Base-by-base conservation (phyloP, 2,329 filamentous ascomycete genomes). In the Fusarium sp. region DNA sequence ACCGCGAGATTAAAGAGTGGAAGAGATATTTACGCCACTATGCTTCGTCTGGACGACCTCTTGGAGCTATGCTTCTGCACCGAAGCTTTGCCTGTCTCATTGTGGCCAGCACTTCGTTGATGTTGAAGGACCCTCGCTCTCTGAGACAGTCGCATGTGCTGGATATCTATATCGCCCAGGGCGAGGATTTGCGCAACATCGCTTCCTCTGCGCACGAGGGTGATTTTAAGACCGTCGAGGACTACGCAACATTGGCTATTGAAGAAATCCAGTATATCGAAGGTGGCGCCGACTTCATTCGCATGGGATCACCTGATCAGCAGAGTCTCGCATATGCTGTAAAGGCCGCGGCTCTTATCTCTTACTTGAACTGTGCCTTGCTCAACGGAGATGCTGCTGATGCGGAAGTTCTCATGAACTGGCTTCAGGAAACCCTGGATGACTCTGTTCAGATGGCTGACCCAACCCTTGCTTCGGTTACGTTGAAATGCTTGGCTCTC, bases 61-160 rank as follows among this genome's bases (percentile, higher is more conserved):
- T 99, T 43, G 94, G 96, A 11, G 93, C 94, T 14, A 96, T 97
- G 90, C 85, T 98, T 7, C 80, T 99, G 22, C 94, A 97, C 77
- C 89, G 93, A 74, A 94, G 91, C 67, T 96, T 97, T 76, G 93
- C 96, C 85, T 90, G 89, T 78, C 87, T 98, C 32, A 84, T 97
- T 14, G 90, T 94, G 33, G 88, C 93, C 3, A 90, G 88, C 54
- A 93, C 92, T 3, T 92, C 92, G 15, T 84, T 95, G 27, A 82
- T 95, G 62, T 84, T 93, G 19, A 85, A 87, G 32, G 88, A 90
- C 40, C 84, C 85, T 7, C 81, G 86, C n/a, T 79, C 82, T 17
- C 81, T 92, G 37, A 84, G 85, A 52, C 83, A 86, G 40, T 83
- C 84, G 15, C 88, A 93, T 65, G 84, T 96, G 50, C 82, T 97